Conservation (phyloP, 2,329 filamentous ascomycete species). For the Scorias spongiosa region DNA sequence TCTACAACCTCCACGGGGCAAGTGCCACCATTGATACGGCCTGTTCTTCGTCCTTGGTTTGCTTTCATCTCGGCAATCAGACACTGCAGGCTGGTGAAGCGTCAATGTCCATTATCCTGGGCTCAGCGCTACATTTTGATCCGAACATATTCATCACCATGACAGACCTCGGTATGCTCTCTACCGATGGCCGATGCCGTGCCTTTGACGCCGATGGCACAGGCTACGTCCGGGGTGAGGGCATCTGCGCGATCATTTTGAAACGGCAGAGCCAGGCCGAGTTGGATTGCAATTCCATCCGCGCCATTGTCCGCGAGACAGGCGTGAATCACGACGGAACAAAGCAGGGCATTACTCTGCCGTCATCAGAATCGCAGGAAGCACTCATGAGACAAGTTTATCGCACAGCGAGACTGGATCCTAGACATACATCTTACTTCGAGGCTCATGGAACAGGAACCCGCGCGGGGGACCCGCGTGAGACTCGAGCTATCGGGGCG, state of each 20-base stretch:
- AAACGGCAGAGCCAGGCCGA: slow-evolving; percentile 6
- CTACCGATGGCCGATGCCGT: slow-evolving; percentile 14
- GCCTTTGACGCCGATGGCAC: slow-evolving; percentile 26
- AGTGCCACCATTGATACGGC: slow-evolving; percentile 26
- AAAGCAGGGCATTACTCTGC: slow-evolving; percentile 7
- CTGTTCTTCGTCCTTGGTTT: slow-evolving; percentile 28
- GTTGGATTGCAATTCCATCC: too few species aligned
- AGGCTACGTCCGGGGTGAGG: slow-evolving; percentile 40
- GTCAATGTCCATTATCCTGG: slow-evolving; percentile 6
- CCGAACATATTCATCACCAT: slow-evolving; percentile 11
- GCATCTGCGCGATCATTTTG: slow-evolving; percentile 34
- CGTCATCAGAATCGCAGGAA: slow-evolving; percentile 5
- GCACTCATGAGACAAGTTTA: slow-evolving; percentile 7
- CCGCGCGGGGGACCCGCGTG: neutral
- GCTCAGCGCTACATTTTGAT: slow-evolving; percentile 14
- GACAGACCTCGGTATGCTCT: slow-evolving; percentile 17
- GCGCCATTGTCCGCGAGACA: neutral
- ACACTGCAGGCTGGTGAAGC: slow-evolving; percentile 16
- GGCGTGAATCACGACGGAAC: slow-evolving; percentile 6
- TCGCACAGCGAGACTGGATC: slow-evolving; percentile 3
- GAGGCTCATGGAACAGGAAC: slow-evolving; percentile 9
- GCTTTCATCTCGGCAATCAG: slow-evolving; percentile 20
- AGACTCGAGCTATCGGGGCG: neutral
- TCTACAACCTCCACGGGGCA: slow-evolving; percentile 11
- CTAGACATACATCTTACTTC: slow-evolving; percentile 4